Base-by-base conservation (phyloP, 2,329 filamentous ascomycete genomes). In the Aspergillus spinulosporus region DNA sequence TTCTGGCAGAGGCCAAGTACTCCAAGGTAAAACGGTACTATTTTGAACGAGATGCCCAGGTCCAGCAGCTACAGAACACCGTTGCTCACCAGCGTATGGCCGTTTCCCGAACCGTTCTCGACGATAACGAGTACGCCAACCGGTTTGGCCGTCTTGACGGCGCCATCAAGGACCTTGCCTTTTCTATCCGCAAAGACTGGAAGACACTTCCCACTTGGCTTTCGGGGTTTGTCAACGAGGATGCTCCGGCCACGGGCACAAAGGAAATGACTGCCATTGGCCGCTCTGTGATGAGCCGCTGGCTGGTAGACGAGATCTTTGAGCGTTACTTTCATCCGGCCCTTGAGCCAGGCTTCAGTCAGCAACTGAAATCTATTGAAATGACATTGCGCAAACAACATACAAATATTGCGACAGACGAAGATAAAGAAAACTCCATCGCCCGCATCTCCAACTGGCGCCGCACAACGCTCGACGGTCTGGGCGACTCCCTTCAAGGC, bases 251-350 rank as follows among this genome's bases (percentile, higher is more conserved):
- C 66, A 91, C 88, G 7, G 94, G 92, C 59, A 96, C 92, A 69
- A 92, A 97, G 72, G 94, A 99, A 74, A 99, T 99, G 94, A 97
- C 92, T 5, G 92, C 92, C 4, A 88, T 96, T 26, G 94, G 94
- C 12, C 86, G 93, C 52, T 92, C 93, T 9, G 86, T 92, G 62
- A 92, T 99, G 64, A 89, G 89, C 29, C 85, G 87, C 58, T 99
- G 93, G 91, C 78, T 99, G 4, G 87, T 93, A 26, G 90, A 96
- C 46, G 90, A 96, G 68, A 84, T 97, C 43, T 96, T 97, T 71
- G 87, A 95, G 71, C 87, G 88, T 52, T 92, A 89, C 74, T 97
- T 99, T 76, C 94, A 99, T 69, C 94, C 94, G 0, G 88, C 88
- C 7, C 81, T 99, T 9, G 91, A 97, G 51, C 80, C 84, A 0